Percentiles rank a stretch among this genome's conserved stretches.
Evolutionary conservation across 306 rosid species (phyloP).

Genomic region (Parietaria judaica): DNA sequence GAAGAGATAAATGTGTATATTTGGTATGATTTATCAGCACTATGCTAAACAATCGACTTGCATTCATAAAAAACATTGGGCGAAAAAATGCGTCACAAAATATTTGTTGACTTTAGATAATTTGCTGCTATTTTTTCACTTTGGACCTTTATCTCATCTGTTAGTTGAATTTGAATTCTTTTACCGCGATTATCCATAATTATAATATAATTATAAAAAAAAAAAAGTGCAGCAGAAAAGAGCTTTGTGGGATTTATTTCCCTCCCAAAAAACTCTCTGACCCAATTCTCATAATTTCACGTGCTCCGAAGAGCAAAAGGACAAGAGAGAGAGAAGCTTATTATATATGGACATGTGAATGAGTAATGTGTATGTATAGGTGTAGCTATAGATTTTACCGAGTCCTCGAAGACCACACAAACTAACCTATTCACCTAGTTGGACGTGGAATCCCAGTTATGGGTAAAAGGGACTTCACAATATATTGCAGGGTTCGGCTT

Average conservation of each 20-base stretch:
- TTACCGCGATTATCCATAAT: no score
- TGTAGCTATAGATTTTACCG: neutral
- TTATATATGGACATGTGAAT: neutral
- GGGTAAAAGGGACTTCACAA: constrained; percentile 8
- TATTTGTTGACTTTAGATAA: no score
- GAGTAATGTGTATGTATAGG: neutral
- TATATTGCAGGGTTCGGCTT: constrained; percentile 11
- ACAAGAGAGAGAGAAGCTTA: constrained; percentile 6
- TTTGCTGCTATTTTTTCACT: no score
- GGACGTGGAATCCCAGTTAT: constrained; percentile 16
- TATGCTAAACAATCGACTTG: no score
- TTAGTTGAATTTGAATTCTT: no score
- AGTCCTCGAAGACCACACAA: constrained; percentile 23
- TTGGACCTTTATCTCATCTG: no score
- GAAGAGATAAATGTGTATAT: no score
- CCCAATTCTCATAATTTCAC: constrained; percentile 26
- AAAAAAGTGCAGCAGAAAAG: neutral
- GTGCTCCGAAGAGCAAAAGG: constrained; percentile 21
- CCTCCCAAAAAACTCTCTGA: constrained; percentile 13
- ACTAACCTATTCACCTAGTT: constrained; percentile 1
- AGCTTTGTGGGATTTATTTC: constrained; percentile 2
- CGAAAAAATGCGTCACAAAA: no score
- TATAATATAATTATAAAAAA: neutral
- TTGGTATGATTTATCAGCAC: no score
- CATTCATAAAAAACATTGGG: no score